phyloP scores from a whole-genome alignment of 495 filamentous ascomycete genomes.

The Xylaria flabelliformis region DNA sequence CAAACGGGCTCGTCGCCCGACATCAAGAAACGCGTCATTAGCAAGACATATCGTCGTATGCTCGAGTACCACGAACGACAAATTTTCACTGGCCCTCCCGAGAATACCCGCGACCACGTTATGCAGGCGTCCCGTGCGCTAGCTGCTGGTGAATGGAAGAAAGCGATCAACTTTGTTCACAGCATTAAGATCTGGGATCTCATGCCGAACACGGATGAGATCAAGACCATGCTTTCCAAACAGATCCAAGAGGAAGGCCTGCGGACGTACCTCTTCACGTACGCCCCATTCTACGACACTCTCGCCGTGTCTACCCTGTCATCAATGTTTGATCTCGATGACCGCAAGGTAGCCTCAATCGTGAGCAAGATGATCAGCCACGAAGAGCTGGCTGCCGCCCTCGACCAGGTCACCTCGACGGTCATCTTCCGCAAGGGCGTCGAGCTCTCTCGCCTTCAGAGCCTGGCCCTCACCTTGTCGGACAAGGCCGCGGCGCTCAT shows the following conservation, averaged over 20 bases:
- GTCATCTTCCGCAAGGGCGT: conserved; percentile 99
- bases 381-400: conserved; percentile 92
- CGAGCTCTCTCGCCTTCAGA: conserved; percentile 94
- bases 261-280: conserved; percentile 98
- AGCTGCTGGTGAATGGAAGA: conserved; percentile 98
- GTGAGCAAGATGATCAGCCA: conserved; percentile 99
- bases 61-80: conserved; percentile 99
- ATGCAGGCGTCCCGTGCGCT: conserved; percentile 98
- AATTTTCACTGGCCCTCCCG: conserved; percentile 96
- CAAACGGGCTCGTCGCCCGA: conserved; percentile 96
- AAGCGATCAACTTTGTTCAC: conserved; percentile 87
- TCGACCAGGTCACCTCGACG: conserved; percentile 96
- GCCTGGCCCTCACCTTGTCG: conserved; percentile 87
- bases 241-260: conserved; percentile 99
- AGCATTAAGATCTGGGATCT: conserved; percentile 99
- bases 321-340: conserved; percentile 92
- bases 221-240: conserved; percentile 94
- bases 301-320: conserved; percentile 83
- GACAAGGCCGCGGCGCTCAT: conserved; percentile 97
- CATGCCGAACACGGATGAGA: conserved; percentile 84
- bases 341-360: conserved; percentile 89
- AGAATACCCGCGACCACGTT: conserved; percentile 98
- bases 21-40: conserved; percentile 96
- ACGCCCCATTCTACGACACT: conserved; percentile 99
- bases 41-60: conserved; percentile 99